These are phyloP conservation scores for Rhododendron henanense DNA, from an alignment of 148 eudicot species.

Conservation along the genomic window DNA sequence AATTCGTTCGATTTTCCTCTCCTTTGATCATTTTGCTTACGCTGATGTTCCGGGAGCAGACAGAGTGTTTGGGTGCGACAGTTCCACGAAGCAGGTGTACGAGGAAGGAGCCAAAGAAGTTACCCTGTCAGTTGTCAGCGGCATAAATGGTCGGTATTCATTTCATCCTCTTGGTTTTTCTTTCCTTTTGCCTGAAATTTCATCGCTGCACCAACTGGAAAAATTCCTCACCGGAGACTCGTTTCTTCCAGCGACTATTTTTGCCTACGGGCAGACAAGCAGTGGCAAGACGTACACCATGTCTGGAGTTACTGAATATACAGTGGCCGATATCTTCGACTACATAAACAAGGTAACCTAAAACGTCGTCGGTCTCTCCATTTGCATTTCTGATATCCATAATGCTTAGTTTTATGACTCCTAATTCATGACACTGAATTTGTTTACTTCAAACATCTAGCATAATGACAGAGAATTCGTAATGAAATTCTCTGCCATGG, in stretches of 20 bases:
- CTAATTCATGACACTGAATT: not conserved
- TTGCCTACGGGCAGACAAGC: slow-evolving; percentile 94
- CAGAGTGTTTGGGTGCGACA: slow-evolving; percentile 22
- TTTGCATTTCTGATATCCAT: not conserved
- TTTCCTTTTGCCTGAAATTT: not conserved
- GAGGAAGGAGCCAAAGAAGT: slow-evolving; percentile 73
- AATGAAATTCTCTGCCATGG: slow-evolving; percentile 84
- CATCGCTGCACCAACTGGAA: not conserved
- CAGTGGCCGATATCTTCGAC: slow-evolving; percentile 63
- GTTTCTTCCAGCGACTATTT: slow-evolving; percentile 56
- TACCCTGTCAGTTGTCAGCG: slow-evolving; percentile 71
- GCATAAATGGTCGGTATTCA: slow-evolving; percentile 59
- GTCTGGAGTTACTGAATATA: slow-evolving; percentile 61
- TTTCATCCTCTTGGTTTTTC: not conserved
- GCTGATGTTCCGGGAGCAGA: not conserved
- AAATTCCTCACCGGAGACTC: not conserved
- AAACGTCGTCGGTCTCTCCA: not conserved
- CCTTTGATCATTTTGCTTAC: slow-evolving; percentile 7
- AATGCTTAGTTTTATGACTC: not conserved
- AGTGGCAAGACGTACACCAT: slow-evolving; percentile 92
- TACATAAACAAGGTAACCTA: slow-evolving; percentile 45
- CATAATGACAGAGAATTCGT: slow-evolving; percentile 66
- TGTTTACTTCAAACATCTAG: slow-evolving; percentile 23
- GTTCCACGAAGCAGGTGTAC: slow-evolving; percentile 64
- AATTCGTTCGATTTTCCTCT: slow-evolving; percentile 2